Conservation (phyloP, 768 basidiomycete species). For the Termitomyces titanicus region DNA sequence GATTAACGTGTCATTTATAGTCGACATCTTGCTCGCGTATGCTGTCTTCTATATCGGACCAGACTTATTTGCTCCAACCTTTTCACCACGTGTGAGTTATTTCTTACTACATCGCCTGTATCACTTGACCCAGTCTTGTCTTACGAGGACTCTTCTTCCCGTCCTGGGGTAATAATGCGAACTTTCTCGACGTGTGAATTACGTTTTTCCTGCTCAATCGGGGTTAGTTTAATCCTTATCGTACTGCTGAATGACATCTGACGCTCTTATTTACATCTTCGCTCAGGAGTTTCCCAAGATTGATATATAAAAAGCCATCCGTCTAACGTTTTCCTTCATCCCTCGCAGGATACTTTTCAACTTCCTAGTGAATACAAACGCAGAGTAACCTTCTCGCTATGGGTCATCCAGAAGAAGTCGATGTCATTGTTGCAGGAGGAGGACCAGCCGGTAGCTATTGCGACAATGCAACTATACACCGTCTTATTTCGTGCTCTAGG, state of each 20-base stretch:
- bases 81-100: not conserved
- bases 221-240: not conserved
- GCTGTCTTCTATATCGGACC: not conserved
- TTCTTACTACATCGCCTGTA: not conserved
- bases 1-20: not conserved
- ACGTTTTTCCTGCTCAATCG: not conserved
- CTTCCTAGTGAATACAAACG: not conserved
- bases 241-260: not conserved
- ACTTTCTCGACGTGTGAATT: not conserved
- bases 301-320: not conserved
- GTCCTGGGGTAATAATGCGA: not conserved
- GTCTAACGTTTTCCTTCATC: not conserved
- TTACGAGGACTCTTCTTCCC: slow-evolving; percentile 1
- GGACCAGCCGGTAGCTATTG: slow-evolving; percentile 51
- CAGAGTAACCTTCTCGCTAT: slow-evolving; percentile 15
- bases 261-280: not conserved
- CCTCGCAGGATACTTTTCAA: not conserved
- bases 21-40: not conserved
- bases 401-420: slow-evolving; percentile 68
- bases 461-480: not conserved
- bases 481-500: slow-evolving; percentile 27
- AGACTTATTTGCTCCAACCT: not conserved
- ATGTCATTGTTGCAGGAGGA: slow-evolving; percentile 67
- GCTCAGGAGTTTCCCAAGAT: not conserved
- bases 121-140: slow-evolving; percentile 1